Evolutionary conservation across 768 basidiomycete species (phyloP).

Genomic region (Mycena belliarum): DNA sequence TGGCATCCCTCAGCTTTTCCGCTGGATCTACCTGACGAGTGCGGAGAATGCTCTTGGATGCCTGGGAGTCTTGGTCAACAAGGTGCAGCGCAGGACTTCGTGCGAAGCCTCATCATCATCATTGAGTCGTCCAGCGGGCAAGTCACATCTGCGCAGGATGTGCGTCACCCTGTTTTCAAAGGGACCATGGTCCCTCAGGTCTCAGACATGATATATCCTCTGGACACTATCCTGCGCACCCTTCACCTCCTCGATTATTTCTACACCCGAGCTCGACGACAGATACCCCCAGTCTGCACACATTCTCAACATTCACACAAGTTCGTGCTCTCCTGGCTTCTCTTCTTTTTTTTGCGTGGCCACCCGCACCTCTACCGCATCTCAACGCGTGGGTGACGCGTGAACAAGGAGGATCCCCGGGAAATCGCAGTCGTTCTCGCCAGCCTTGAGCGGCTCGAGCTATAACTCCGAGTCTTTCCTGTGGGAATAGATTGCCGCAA

Average conservation of each 20-base stretch:
- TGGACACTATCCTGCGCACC: background rate
- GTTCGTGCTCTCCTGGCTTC: background rate
- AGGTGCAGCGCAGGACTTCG: background rate
- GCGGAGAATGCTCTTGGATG: background rate
- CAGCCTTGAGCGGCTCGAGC: no score
- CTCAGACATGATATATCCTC: conserved; percentile 1
- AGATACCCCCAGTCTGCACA: background rate
- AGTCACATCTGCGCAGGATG: no score
- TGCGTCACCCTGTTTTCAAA: background rate
- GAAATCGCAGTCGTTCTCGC: no score
- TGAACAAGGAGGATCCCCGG: no score
- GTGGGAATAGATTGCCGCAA: no score
- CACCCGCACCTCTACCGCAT: conserved; percentile 7
- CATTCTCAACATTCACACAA: conserved; percentile 3
- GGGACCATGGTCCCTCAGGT: conserved; percentile 1
- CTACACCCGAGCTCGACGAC: background rate
- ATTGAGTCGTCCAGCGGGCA: background rate
- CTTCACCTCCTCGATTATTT: background rate
- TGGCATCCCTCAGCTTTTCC: background rate
- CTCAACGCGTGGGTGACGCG: no score
- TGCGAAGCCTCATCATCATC: conserved; percentile 1
- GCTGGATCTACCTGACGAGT: background rate
- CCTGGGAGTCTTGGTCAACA: background rate
- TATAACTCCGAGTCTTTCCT: no score
- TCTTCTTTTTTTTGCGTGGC: conserved; percentile 1